Evolutionary conservation across 169 alveolate genomes (phyloP), one percentile per base, ranked within the genome.

Genomic region (Babesia microti): DNA sequence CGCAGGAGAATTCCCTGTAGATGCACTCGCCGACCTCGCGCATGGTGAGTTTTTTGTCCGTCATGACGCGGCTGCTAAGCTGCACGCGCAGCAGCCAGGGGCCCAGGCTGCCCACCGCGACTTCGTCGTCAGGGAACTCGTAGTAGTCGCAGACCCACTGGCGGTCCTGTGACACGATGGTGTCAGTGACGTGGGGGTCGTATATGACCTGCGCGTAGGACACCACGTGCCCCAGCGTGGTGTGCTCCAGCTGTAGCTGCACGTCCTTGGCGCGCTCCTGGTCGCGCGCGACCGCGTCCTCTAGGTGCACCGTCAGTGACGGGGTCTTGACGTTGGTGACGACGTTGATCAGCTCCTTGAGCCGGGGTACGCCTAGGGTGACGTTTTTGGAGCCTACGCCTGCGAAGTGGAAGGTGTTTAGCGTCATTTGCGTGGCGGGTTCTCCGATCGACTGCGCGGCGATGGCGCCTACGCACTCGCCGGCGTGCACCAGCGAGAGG

Each of bases 361-460:
- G 82, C 56, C 99, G 90, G 1, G 98, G 98, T n/a, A 92, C 96
- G 46, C 97, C 98, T 48, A 97, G 82, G 14, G 99, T 97, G 35
- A 97, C 99, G 81, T 97, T 97, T 78, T 95, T 94, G 33, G 98
- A 87, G 19, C 98, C 94, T 24, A 94, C 98, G 36, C 99, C 99
- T 17, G 99, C 99, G 73, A 93, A 93, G 79, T 97, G 99, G 89
- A 97, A 97, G 27, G 99, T 97, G 79, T 97, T 97, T 41, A 97
- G 80, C 12, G 99, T 97, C 99, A 97, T 97, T 74, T 97, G 98
- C 9, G 99, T 97, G 3, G 99, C 99, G 14, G 99, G 99, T 59
- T 97, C 99, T 41, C 99, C 99, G 22, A 97, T 91, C n/a, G 98
- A 89, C 72, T 97, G 98, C 3, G 99, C 99, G 3, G 98, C 99